A percentile compares a stretch with the other conserved stretches of the same genome.
These are phyloP conservation scores for Triticum monococcum DNA, from an alignment of 176 grass and related monocot genomes.

Conservation along the genomic window DNA sequence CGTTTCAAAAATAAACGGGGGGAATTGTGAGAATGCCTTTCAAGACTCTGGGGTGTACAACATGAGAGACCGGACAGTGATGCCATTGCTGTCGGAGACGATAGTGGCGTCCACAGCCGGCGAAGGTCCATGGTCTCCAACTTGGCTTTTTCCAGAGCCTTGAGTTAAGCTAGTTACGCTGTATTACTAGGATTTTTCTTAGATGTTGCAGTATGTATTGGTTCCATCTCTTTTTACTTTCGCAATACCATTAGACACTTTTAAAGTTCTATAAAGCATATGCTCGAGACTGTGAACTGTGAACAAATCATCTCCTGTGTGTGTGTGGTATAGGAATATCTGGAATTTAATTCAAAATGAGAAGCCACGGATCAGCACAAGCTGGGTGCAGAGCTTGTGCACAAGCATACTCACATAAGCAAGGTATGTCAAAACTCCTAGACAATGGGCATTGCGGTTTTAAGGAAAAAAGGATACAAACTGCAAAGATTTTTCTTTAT, in stretches of 20 bases:
- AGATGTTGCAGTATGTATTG: neutral
- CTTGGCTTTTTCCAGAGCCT: neutral
- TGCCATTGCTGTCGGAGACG: neutral
- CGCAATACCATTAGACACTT: no score
- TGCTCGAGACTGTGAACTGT: no score
- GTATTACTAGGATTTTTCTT: neutral
- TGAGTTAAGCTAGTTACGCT: neutral
- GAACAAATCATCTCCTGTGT: no score
- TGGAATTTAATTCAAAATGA: neutral
- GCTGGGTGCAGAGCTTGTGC: neutral
- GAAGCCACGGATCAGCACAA: neutral
- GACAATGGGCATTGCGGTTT: neutral
- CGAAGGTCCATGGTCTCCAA: neutral
- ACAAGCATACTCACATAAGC: no score
- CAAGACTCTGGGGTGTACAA: neutral
- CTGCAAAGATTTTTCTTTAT: neutral
- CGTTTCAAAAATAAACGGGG: neutral
- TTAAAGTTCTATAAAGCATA: no score
- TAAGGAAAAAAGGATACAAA: neutral
- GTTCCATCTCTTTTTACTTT: no score
- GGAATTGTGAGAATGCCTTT: neutral
- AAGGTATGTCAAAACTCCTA: neutral
- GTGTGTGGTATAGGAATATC: no score
- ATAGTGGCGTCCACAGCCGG: neutral
- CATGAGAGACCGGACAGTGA: neutral